Percentiles rank a stretch among this genome's conserved stretches.
Conservation (phyloP, 2,329 filamentous ascomycete genomes). For the Fusarium sp. region DNA sequence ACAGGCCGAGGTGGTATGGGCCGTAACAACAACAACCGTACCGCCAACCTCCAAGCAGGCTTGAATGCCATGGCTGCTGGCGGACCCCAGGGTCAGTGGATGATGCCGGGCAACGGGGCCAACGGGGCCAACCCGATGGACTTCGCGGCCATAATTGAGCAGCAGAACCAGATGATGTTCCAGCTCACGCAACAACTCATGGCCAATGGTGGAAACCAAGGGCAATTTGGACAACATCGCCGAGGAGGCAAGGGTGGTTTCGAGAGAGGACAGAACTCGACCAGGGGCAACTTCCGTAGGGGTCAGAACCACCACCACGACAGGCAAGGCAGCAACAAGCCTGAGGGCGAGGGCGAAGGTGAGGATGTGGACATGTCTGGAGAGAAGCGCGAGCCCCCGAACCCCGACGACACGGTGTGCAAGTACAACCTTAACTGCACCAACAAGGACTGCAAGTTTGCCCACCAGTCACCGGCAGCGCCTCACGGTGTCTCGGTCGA, state of each 20-base stretch:
- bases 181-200: slow-evolving; percentile 75
- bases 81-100: slow-evolving; percentile 56
- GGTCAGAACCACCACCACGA: slow-evolving; percentile 58
- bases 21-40: slow-evolving; percentile 63
- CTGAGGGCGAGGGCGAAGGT: slow-evolving; percentile 57
- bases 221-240: slow-evolving; percentile 47
- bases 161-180: slow-evolving; percentile 88
- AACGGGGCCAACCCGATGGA: slow-evolving; percentile 63
- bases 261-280: slow-evolving; percentile 74
- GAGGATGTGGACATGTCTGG: slow-evolving; percentile 75
- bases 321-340: slow-evolving; percentile 49
- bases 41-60: slow-evolving; percentile 63
- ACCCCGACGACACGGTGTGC: slow-evolving; percentile 79
- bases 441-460: slow-evolving; percentile 90
- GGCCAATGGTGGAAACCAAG: slow-evolving; percentile 64
- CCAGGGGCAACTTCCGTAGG: slow-evolving; percentile 65
- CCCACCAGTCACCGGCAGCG: slow-evolving; percentile 92
- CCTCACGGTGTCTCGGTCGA: slow-evolving; percentile 83
- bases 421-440: slow-evolving; percentile 91
- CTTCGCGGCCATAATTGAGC: slow-evolving; percentile 83
- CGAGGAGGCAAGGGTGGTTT: slow-evolving; percentile 73
- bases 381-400: slow-evolving; percentile 64
- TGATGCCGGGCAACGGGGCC: slow-evolving; percentile 60
- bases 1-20: slow-evolving; percentile 63
- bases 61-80: slow-evolving; percentile 58